phyloP scores from a whole-genome alignment of 2,329 filamentous ascomycete species.

The Grosmannia clavigera region DNA sequence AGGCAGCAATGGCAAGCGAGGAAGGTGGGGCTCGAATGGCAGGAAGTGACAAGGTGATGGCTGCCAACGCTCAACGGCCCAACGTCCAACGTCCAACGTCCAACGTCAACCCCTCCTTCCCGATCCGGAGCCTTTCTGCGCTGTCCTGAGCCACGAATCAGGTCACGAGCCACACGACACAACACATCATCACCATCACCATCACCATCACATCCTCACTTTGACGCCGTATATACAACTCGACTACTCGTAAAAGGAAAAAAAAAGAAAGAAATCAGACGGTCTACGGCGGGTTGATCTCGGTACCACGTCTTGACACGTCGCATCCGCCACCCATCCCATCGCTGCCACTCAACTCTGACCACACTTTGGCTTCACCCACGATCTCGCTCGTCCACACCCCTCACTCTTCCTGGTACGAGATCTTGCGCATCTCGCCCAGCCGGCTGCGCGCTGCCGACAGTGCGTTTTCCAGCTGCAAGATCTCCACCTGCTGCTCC shows the following conservation, averaged over 20 bases:
- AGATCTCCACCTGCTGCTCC: constrained; percentile 99
- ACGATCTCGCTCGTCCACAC: too few species aligned
- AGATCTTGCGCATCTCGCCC: constrained; percentile 97
- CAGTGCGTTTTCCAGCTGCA: constrained; percentile 84
- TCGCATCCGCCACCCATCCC: neutral
- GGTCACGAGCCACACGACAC: neutral
- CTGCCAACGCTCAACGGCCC: too few species aligned
- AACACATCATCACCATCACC: neutral
- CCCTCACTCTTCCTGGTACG: constrained; percentile 64
- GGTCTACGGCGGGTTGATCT: neutral
- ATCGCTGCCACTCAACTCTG: neutral
- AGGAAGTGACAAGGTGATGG: neutral
- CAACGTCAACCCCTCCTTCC: neutral
- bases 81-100: too few species aligned
- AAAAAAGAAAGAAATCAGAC: neutral
- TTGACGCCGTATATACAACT: neutral
- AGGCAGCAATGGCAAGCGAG: neutral
- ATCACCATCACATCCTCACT: too few species aligned
- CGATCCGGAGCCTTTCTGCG: neutral
- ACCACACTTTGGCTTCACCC: neutral
- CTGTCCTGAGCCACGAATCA: neutral
- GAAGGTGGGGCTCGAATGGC: too few species aligned
- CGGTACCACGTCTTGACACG: neutral
- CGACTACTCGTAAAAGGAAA: neutral
- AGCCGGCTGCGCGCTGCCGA: constrained; percentile 67